Conservation (phyloP, 2,329 filamentous ascomycete genomes). For the Microdochium bolleyi region DNA sequence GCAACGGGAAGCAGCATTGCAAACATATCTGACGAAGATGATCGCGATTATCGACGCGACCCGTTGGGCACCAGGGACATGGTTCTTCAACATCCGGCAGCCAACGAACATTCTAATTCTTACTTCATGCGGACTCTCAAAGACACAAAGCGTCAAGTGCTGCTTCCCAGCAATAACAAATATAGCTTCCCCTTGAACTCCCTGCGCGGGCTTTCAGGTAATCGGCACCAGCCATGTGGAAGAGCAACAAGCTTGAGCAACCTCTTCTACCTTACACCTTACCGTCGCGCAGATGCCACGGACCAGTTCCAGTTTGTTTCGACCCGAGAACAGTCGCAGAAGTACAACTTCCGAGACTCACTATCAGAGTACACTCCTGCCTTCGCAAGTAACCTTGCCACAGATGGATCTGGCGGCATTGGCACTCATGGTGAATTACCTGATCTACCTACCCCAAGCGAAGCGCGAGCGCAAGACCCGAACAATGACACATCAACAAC, state of each 20-base stretch:
- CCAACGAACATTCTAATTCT: not conserved
- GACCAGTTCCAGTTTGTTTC: slow-evolving; percentile 9
- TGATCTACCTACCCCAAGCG: not conserved
- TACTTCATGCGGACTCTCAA: not conserved
- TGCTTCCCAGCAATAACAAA: not conserved
- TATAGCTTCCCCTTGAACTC: not conserved
- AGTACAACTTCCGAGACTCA: slow-evolving; percentile 21
- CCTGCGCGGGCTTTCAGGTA: not conserved
- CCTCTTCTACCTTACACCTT: slow-evolving; percentile 7
- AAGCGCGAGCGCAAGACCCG: not conserved
- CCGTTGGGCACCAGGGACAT: slow-evolving; percentile 9
- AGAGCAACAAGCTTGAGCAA: slow-evolving; percentile 3
- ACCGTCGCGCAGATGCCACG: slow-evolving; percentile 2
- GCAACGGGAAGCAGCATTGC: slow-evolving; percentile 34
- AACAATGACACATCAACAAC: not conserved
- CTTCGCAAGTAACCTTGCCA: slow-evolving; percentile 6
- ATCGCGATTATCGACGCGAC: slow-evolving; percentile 1
- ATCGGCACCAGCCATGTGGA: not conserved
- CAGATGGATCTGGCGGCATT: not conserved
- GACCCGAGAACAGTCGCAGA: slow-evolving; percentile 9
- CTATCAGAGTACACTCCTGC: slow-evolving; percentile 12
- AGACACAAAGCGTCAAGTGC: not conserved
- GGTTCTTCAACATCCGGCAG: slow-evolving; percentile 10
- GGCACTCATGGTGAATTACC: not conserved
- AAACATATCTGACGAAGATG: slow-evolving; percentile 29